A percentile compares a stretch with the other conserved stretches of the same genome.
Conservation (phyloP, 1,284 basidiomycete genomes). For the Microbotryomycetes sp. region DNA sequence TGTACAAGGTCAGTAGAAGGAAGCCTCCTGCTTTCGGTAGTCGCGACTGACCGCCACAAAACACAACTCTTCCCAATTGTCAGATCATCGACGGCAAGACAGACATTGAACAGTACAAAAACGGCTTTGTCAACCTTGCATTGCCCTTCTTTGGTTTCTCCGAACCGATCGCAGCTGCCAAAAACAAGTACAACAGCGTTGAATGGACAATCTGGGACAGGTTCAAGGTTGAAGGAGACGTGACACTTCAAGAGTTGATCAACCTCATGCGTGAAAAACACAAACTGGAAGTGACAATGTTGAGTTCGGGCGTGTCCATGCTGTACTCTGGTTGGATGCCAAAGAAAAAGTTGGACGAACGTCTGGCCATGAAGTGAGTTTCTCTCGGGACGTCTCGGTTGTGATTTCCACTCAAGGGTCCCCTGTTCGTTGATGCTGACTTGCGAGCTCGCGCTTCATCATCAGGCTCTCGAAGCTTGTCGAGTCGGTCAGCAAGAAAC, state of each 20-base stretch:
- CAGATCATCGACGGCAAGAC: conserved; percentile 92
- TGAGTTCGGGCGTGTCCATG: conserved; percentile 89
- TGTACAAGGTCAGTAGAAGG: conserved; percentile 70
- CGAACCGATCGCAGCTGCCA: conserved; percentile 88
- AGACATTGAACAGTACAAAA: conserved; percentile 93
- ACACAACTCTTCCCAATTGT: neutral
- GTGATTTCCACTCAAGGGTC: neutral
- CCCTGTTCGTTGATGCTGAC: neutral
- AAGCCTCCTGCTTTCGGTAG: too few species aligned
- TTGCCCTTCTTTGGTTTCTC: conserved; percentile 99
- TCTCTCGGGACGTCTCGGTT: too few species aligned
- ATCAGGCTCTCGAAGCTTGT: conserved; percentile 56
- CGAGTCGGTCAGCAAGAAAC: conserved; percentile 89
- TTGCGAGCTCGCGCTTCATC: neutral
- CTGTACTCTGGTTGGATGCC: conserved; percentile 89
- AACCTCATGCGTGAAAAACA: conserved; percentile 78
- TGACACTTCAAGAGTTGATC: conserved; percentile 80
- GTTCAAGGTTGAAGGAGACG: conserved; percentile 85
- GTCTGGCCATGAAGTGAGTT: conserved; percentile 62
- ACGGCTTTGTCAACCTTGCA: conserved; percentile 96
- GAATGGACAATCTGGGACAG: conserved; percentile 99
- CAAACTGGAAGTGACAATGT: conserved; percentile 87
- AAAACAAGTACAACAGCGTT: conserved; percentile 74
- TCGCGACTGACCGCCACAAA: too few species aligned
- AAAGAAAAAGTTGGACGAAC: conserved; percentile 85